phyloP scores from a whole-genome alignment of 768 basidiomycete genomes.

The Lanmaoa rubissima region DNA sequence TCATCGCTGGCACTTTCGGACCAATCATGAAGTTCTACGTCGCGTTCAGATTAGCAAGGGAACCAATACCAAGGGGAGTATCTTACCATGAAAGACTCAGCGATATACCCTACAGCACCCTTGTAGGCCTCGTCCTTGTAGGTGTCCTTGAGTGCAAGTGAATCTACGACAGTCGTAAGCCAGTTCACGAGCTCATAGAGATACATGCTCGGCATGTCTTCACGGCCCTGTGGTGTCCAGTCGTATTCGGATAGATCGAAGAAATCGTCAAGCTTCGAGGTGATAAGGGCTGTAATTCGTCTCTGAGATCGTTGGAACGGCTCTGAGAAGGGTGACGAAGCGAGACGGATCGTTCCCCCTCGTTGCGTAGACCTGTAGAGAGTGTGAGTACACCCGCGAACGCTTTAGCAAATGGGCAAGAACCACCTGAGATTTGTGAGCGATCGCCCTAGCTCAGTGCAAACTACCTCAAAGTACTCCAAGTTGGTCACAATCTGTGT shows the following conservation, averaged over 20 bases:
- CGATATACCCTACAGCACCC: slow-evolving; percentile 85
- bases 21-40: slow-evolving; percentile 75
- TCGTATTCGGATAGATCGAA: slow-evolving; percentile 95
- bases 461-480: slow-evolving; percentile 87
- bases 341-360: slow-evolving; percentile 77
- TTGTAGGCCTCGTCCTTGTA: slow-evolving; percentile 91
- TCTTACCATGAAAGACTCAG: slow-evolving; percentile 82
- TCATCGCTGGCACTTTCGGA: slow-evolving; percentile 71
- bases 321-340: slow-evolving; percentile 60
- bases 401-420: not conserved
- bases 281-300: slow-evolving; percentile 80
- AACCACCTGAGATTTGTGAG: slow-evolving; percentile 77
- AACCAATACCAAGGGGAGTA: not conserved
- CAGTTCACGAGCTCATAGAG: slow-evolving; percentile 94
- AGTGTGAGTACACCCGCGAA: slow-evolving; percentile 7
- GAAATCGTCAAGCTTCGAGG: slow-evolving; percentile 91
- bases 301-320: slow-evolving; percentile 67
- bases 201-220: slow-evolving; percentile 87
- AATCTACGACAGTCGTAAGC: slow-evolving; percentile 95
- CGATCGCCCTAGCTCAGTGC: slow-evolving; percentile 79
- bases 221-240: slow-evolving; percentile 75
- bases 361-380: slow-evolving; percentile 72
- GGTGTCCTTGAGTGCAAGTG: slow-evolving; percentile 73
- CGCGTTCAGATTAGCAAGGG: slow-evolving; percentile 3
- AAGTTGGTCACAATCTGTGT: slow-evolving; percentile 91